A percentile compares a stretch with the other conserved stretches of the same genome.
phyloP scores from a whole-genome alignment of 495 filamentous ascomycete species.

The Aspergillus haitiensis region DNA sequence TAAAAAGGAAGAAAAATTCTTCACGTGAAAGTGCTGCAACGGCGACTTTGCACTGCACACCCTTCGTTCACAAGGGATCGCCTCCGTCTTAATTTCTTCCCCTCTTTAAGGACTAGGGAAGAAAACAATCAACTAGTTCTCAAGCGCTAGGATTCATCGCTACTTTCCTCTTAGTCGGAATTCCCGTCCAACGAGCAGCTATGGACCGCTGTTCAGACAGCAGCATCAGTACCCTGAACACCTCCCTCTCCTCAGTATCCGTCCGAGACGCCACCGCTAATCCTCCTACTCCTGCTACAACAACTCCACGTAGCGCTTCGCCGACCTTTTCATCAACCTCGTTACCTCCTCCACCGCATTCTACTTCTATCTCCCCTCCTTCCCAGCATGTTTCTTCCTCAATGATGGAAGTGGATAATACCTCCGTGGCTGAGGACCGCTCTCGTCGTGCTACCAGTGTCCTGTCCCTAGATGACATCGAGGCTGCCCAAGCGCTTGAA shows the following conservation, averaged over 20 bases:
- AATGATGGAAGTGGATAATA: conserved; percentile 45
- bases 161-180: not conserved
- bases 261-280: conserved; percentile 23
- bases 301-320: conserved; percentile 12
- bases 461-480: conserved; percentile 78
- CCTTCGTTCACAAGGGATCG: conserved; percentile 13
- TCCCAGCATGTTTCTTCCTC: conserved; percentile 35
- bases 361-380: conserved; percentile 20
- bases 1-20: conserved; percentile 7
- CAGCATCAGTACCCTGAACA: conserved; percentile 21
- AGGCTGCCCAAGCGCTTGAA: conserved; percentile 85
- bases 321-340: conserved; percentile 18
- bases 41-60: not conserved
- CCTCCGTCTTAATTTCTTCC: conserved; percentile 6
- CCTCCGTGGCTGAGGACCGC: conserved; percentile 38
- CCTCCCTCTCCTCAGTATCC: conserved; percentile 22
- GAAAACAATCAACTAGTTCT: not conserved
- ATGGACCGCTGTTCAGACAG: conserved; percentile 29
- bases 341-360: conserved; percentile 15
- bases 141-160: conserved; percentile 1
- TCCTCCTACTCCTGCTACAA: conserved; percentile 16
- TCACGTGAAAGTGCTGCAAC: conserved; percentile 18
- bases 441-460: conserved; percentile 48
- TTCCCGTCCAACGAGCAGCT: conserved; percentile 16
- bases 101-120: not conserved